Evolutionary conservation across 805 yeast species (phyloP), one percentile per base, ranked within the genome.

Genomic region (Yamadazyma akitaensis): DNA sequence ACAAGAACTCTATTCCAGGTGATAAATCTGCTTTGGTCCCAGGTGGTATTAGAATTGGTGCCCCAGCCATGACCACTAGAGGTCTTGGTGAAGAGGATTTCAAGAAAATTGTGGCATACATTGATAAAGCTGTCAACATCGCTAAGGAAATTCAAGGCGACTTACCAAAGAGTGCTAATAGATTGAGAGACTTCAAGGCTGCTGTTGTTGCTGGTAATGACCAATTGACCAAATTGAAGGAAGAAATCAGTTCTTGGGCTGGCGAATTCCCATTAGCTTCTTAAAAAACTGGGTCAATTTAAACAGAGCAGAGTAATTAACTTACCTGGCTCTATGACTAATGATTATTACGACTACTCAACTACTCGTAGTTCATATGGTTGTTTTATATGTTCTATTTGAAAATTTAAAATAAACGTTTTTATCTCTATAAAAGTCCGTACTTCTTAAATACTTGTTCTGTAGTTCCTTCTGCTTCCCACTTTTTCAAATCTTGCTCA

Each of bases 51-150:
- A 86, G 99, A 76, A 85, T 92, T 51, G 99, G 99, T 59, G 88
- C 98, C 14, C 99, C 99, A 49, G 98, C 98, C 40, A 92, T 92
- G 98, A 85, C 97, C 47, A 89, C 97, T 44, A 84, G 99, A 75
- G 97, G 97, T 40, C 85, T 92, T 62, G 80, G 80, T 44, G 79
- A 76, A 51, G 77, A 72, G 47, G 98, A 92, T 60, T 92, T 92
- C 63, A 82, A 75, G 52, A 77, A 79, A 63, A 94, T 92, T 47
- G 92, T 91, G 37, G 79, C 75, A 44, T 89, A 79, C 73, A 87
- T 92, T 60, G 87, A 86, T 63, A 69, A 73, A 55, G 96, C 97
- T 32, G 90, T 88, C 49, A 76, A 79, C 58, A 81, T 82, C 63
- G 90, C 97, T 49, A 79, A 78, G 66, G 76, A 79, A 55, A 76